Conservation (phyloP, 805 yeast genomes). For the Metschnikowia borealis region DNA sequence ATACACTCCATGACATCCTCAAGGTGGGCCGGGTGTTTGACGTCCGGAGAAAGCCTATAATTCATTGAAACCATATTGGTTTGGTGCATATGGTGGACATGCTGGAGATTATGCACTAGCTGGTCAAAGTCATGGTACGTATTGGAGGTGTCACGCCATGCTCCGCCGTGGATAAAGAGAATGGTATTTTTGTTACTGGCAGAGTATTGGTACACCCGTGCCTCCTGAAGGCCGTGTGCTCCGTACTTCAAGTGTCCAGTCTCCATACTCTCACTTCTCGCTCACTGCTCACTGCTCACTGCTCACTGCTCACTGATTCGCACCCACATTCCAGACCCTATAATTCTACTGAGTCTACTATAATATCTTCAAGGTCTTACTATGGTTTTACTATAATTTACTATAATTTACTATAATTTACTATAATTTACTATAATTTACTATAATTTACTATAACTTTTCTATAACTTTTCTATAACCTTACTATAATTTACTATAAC, state of each 20-base stretch:
- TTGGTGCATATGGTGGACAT: background rate
- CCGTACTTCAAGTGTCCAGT: constrained; percentile 23
- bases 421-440: no score
- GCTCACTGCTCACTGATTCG: no score
- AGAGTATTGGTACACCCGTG: constrained; percentile 24
- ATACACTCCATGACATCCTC: constrained; percentile 52
- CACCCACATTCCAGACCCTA: no score
- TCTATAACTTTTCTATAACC: no score
- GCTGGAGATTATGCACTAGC: constrained; percentile 20
- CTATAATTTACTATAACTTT: no score
- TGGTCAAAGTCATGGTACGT: constrained; percentile 52
- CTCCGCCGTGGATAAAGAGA: constrained; percentile 81
- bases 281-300: no score
- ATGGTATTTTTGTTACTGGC: constrained; percentile 23
- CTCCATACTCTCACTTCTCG: background rate
- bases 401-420: no score
- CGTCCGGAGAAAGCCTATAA: constrained; percentile 63
- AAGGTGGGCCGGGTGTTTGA: constrained; percentile 58
- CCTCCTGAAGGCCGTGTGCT: constrained; percentile 27
- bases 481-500: no score
- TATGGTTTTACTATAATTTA: no score
- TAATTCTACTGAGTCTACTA: no score
- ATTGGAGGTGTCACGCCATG: constrained; percentile 72
- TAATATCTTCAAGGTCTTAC: no score
- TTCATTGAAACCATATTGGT: constrained; percentile 40